phyloP scores from a whole-genome alignment of 2,329 filamentous ascomycete genomes.

The Cordyceps cicadae region DNA sequence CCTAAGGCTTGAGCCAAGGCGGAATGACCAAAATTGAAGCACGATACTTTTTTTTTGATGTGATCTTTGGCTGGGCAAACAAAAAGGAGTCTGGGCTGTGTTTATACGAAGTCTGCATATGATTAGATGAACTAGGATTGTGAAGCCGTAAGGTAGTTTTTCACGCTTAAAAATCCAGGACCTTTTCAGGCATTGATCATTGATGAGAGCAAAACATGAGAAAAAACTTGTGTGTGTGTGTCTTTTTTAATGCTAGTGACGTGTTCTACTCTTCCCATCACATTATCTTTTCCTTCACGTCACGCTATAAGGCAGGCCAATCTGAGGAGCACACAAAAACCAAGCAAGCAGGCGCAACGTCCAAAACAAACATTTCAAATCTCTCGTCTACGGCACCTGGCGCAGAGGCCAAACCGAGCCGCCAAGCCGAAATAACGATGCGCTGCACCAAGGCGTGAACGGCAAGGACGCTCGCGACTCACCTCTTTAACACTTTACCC shows the following conservation, averaged over 20 bases:
- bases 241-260: neutral
- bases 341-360: neutral
- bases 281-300: neutral
- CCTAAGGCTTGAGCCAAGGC: constrained; percentile 29
- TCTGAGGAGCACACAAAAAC: neutral
- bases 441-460: neutral
- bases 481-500: no score
- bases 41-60: constrained; percentile 12
- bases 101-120: constrained; percentile 30
- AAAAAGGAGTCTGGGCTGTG: constrained; percentile 29
- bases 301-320: neutral
- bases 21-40: constrained; percentile 2
- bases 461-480: neutral
- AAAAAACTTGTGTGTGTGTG: neutral
- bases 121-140: constrained; percentile 29
- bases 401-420: neutral
- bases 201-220: constrained; percentile 1
- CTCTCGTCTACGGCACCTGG: neutral
- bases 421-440: constrained; percentile 10
- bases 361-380: neutral
- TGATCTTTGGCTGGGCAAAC: constrained; percentile 23
- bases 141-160: constrained; percentile 15
- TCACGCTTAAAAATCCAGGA: constrained; percentile 14
- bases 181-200: constrained; percentile 10
- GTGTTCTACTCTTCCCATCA: neutral